phyloP scores from a whole-genome alignment of 768 basidiomycete species.

The Termitomyces sp. region DNA sequence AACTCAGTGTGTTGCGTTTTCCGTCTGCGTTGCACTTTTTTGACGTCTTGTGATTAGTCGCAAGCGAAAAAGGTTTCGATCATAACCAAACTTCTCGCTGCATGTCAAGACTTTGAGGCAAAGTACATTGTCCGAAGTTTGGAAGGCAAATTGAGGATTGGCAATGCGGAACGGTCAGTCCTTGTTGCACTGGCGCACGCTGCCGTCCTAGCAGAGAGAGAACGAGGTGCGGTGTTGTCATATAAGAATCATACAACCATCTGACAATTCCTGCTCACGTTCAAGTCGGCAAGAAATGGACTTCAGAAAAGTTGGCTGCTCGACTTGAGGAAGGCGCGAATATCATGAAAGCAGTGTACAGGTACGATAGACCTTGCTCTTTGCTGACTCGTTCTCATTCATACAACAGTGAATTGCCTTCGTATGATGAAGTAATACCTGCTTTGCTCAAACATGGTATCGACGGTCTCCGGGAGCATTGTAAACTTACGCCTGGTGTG shows the following conservation, averaged over 20 bases:
- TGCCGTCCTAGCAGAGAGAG: slow-evolving; percentile 75
- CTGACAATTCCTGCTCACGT: slow-evolving; percentile 1
- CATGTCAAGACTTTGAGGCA: slow-evolving; percentile 88
- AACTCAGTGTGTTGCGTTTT: slow-evolving; percentile 50
- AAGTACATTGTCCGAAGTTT: slow-evolving; percentile 95
- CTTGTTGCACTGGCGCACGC: slow-evolving; percentile 93
- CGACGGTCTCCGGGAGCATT: slow-evolving; percentile 58
- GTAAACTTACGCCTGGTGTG: slow-evolving; percentile 92
- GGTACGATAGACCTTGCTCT: slow-evolving; percentile 40
- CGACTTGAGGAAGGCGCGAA: slow-evolving; percentile 73
- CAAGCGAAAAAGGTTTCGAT: slow-evolving; percentile 94
- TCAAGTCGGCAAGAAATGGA: slow-evolving; percentile 69
- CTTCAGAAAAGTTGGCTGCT: slow-evolving; percentile 62
- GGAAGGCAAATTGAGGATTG: slow-evolving; percentile 96
- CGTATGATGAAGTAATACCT: slow-evolving; percentile 89
- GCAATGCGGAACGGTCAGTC: slow-evolving; percentile 95
- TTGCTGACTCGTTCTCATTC: slow-evolving; percentile 1
- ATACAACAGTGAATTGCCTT: slow-evolving; percentile 75
- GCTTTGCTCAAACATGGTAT: slow-evolving; percentile 80
- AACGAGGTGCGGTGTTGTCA: slow-evolving; percentile 25
- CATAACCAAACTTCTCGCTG: slow-evolving; percentile 89
- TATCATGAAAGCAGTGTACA: slow-evolving; percentile 87
- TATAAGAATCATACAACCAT: background rate
- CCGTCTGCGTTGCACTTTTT: background rate
- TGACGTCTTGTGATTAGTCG: slow-evolving; percentile 45